Base-by-base conservation (phyloP, 2,329 filamentous ascomycete genomes). In the Botrytis pseudocinerea region DNA sequence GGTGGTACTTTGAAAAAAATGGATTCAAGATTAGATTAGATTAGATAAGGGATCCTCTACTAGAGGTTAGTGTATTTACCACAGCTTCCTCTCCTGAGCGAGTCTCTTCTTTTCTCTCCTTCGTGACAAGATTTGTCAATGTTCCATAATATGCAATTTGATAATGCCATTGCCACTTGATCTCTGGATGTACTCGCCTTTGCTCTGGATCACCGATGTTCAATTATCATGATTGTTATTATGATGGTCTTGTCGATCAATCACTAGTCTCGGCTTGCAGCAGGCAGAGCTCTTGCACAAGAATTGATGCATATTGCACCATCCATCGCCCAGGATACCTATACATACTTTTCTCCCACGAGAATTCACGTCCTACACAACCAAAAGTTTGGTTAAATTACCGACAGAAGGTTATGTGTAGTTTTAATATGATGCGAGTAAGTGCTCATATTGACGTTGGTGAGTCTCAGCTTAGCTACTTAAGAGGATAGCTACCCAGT, bases 231-330 rank as follows among this genome's bases (percentile, higher is more conserved):
- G 25, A n/a, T 61, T n/a, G 38, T 38, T 40, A 42, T 28, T 28
- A 62, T 42, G 25, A 62, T 44, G 38, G 9, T 66, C 64, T 28
- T 54, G 46, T 28, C 32, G 64, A 68, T 69, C 64, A 57, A 40
- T 57, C 4, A 32, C 48, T 32, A 38, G 25, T 6, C 9, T 64
- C 9, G 59, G 32, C 25, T 8, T 51, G n/a, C 22, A 64, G 59
- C 32, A 46, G 28, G 59, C 32, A 46, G 28, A 48, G 42, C 44
- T 51, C 61, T 72, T 69, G 63, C 51, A 72, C 25, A 72, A 72
- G 28, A n/a, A 46, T 63, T 63, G 62, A 51, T 69, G 25, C 38
- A 72, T 69, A 72, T 72, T 72, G 64, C 70, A 51, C 46, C 70
- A 72, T 72, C 38, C 35, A 16, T 59, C 38, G 35, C 51, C 65